These are phyloP conservation scores for Populus alba DNA, from an alignment of 345 rosid genomes.

Conservation along the genomic window DNA sequence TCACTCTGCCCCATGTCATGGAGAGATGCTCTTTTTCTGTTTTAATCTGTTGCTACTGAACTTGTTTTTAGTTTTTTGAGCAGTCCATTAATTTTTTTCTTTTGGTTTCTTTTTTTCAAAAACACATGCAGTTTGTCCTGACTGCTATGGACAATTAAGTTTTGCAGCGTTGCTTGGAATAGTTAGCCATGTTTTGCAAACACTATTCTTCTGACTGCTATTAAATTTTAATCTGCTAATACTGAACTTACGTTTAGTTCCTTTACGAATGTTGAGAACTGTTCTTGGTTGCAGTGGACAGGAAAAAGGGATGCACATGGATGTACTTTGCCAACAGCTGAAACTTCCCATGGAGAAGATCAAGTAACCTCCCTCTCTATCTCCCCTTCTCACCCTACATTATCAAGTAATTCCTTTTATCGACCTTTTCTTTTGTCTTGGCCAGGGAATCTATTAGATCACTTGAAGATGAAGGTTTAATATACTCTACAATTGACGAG, in stretches of 20 bases:
- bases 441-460: conserved; percentile 65
- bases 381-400: neutral
- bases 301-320: conserved; percentile 75
- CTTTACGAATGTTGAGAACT: neutral
- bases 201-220: no score
- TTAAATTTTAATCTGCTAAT: neutral
- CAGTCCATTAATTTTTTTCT: no score
- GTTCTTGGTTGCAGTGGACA: conserved; percentile 47
- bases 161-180: no score
- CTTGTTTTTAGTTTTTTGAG: no score
- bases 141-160: no score
- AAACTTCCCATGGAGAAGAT: conserved; percentile 75
- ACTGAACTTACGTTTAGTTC: no score
- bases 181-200: no score
- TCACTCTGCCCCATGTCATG: neutral
- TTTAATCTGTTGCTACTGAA: no score
- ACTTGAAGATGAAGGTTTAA: conserved; percentile 84
- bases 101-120: no score
- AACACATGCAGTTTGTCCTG: no score
- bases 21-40: no score
- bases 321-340: conserved; percentile 69
- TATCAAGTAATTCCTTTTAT: neutral
- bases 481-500: conserved; percentile 94
- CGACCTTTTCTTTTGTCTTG: neutral
- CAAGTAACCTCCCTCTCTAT: conserved; percentile 53